These are phyloP conservation scores for Fusarium penzigii DNA, from an alignment of 2,329 filamentous ascomycete genomes.

Conservation along the genomic window DNA sequence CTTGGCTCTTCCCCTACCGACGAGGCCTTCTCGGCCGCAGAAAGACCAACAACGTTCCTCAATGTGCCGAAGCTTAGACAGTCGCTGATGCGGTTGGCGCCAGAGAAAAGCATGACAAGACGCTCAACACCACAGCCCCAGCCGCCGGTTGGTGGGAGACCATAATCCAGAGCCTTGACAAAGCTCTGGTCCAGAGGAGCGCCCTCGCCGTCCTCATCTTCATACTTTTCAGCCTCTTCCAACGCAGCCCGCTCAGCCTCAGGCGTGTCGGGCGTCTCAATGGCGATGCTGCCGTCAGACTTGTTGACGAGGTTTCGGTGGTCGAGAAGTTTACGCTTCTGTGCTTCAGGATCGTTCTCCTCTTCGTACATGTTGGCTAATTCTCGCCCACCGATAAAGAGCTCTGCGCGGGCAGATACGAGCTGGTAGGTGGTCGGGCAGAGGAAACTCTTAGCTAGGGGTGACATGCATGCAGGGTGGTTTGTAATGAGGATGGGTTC, in stretches of 20 bases:
- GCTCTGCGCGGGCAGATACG: slow-evolving; percentile 79
- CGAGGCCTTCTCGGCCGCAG: slow-evolving; percentile 33
- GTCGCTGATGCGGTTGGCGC: slow-evolving; percentile 76
- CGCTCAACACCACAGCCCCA: slow-evolving; percentile 96
- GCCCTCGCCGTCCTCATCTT: slow-evolving; percentile 46
- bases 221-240: slow-evolving; percentile 13
- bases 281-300: slow-evolving; percentile 34
- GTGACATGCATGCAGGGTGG: slow-evolving; percentile 88
- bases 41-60: slow-evolving; percentile 62
- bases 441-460: slow-evolving; percentile 82
- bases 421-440: slow-evolving; percentile 69
- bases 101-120: slow-evolving; percentile 87
- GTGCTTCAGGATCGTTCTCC: slow-evolving; percentile 88
- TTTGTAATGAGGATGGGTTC: slow-evolving; percentile 82
- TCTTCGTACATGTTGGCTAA: slow-evolving; percentile 98
- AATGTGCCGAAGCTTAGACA: slow-evolving; percentile 87
- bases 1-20: neutral
- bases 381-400: slow-evolving; percentile 79
- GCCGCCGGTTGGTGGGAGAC: slow-evolving; percentile 90
- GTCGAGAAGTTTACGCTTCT: slow-evolving; percentile 76
- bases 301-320: slow-evolving; percentile 45
- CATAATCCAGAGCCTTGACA: slow-evolving; percentile 80
- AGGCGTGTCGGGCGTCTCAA: slow-evolving; percentile 20
- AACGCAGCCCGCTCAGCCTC: slow-evolving; percentile 4
- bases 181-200: slow-evolving; percentile 74